Evolutionary conservation across 768 basidiomycete species (phyloP).

Genomic region (Lentinula lateritia): DNA sequence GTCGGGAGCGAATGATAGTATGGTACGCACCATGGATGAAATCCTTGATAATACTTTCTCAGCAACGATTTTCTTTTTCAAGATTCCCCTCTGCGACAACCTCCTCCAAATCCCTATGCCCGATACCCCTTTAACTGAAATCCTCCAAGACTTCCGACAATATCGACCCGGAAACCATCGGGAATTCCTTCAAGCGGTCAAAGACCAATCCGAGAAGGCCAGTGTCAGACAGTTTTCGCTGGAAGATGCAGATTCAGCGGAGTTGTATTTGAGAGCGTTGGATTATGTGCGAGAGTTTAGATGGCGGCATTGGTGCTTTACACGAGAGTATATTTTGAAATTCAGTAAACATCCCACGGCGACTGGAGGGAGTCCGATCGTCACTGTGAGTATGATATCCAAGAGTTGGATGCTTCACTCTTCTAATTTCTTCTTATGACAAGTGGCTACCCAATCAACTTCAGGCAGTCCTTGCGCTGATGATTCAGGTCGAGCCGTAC

Average conservation of each 20-base stretch:
- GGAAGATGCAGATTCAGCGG: slow-evolving; percentile 11
- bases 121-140: slow-evolving; percentile 21
- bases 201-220: slow-evolving; percentile 12
- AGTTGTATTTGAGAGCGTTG: slow-evolving; percentile 18
- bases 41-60: background rate
- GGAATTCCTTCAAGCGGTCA: slow-evolving; percentile 20
- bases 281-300: slow-evolving; percentile 24
- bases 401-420: background rate
- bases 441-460: background rate
- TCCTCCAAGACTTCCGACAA: slow-evolving; percentile 24
- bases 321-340: slow-evolving; percentile 25
- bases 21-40: background rate
- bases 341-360: slow-evolving; percentile 20
- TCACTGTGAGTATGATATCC: background rate
- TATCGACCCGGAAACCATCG: slow-evolving; percentile 24
- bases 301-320: slow-evolving; percentile 28
- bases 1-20: slow-evolving; percentile 23
- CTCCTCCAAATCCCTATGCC: slow-evolving; percentile 24
- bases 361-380: slow-evolving; percentile 21
- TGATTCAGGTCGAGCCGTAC: background rate
- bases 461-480: background rate
- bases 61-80: background rate
- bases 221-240: slow-evolving; percentile 17
- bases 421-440: background rate
- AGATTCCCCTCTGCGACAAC: slow-evolving; percentile 28